Percentiles rank a stretch among this genome's conserved stretches.
These are phyloP conservation scores for Phlyctochytrium bullatum DNA, from an alignment of 192 early-diverging fungal species.

Conservation along the genomic window DNA sequence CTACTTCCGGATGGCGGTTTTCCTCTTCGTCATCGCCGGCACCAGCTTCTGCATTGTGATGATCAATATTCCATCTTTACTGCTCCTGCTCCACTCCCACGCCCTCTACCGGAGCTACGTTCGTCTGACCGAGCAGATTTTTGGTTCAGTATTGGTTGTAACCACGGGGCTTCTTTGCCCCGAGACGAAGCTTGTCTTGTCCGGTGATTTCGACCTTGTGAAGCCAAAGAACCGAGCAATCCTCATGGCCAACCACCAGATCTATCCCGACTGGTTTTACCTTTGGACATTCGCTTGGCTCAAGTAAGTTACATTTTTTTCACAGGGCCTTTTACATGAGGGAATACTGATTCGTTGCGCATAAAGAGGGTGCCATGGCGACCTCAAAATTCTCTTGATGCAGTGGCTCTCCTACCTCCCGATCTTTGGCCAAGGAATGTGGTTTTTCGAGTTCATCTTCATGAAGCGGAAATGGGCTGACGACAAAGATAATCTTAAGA, in stretches of 20 bases:
- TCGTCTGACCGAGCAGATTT: slow-evolving; percentile 28
- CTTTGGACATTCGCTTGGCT: slow-evolving; percentile 46
- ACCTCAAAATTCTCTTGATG: slow-evolving; percentile 90
- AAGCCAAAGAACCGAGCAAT: slow-evolving; percentile 21
- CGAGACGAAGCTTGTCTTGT: slow-evolving; percentile 35
- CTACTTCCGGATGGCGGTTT: slow-evolving; percentile 24
- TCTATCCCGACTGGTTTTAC: slow-evolving; percentile 57
- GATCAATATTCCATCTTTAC: slow-evolving; percentile 24
- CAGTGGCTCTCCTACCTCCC: slow-evolving; percentile 77
- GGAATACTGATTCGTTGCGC: neutral
- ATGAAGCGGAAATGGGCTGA: slow-evolving; percentile 82
- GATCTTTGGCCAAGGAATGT: slow-evolving; percentile 86
- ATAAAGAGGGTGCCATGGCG: slow-evolving; percentile 65
- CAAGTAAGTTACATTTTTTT: neutral
- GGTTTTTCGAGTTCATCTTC: slow-evolving; percentile 92
- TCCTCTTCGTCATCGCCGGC: slow-evolving; percentile 30
- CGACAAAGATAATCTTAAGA: slow-evolving; percentile 62
- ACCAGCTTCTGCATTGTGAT: slow-evolving; percentile 20
- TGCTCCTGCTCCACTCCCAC: slow-evolving; percentile 25
- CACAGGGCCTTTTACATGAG: neutral
- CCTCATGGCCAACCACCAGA: slow-evolving; percentile 52
- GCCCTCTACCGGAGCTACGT: slow-evolving; percentile 35
- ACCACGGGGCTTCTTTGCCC: slow-evolving; percentile 31
- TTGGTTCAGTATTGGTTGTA: slow-evolving; percentile 37
- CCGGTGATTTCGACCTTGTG: slow-evolving; percentile 38